Percentiles rank a stretch among this genome's conserved stretches.
Conservation (phyloP, 2,329 filamentous ascomycete genomes). For the Aaosphaeria arxii region DNA sequence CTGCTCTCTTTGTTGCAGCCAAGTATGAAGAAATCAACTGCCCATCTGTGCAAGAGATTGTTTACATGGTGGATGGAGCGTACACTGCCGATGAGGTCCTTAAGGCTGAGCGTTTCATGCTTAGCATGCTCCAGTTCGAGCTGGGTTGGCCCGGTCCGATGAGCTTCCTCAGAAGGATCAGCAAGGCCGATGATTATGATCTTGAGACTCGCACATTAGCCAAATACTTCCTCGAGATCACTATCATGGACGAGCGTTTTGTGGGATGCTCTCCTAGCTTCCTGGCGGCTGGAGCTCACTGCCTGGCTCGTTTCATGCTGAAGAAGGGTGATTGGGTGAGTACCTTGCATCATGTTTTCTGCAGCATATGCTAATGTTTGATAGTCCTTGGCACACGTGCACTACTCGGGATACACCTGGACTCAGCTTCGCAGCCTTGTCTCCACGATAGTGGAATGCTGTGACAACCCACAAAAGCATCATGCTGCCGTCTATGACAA, state of each 20-base stretch:
- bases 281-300: slow-evolving; percentile 86
- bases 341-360: slow-evolving; percentile 1
- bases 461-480: slow-evolving; percentile 74
- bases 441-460: slow-evolving; percentile 80
- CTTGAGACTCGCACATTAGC: slow-evolving; percentile 90
- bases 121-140: slow-evolving; percentile 93
- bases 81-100: slow-evolving; percentile 90
- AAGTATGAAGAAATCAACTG: slow-evolving; percentile 99
- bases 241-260: slow-evolving; percentile 97
- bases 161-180: slow-evolving; percentile 95
- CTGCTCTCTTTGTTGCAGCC: slow-evolving; percentile 90
- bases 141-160: slow-evolving; percentile 98
- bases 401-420: slow-evolving; percentile 93
- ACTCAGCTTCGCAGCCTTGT: slow-evolving; percentile 76
- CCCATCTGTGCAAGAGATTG: slow-evolving; percentile 89
- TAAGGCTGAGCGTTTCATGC: slow-evolving; percentile 97
- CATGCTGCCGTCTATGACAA: slow-evolving; percentile 89
- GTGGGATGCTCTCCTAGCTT: slow-evolving; percentile 89
- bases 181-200: slow-evolving; percentile 98
- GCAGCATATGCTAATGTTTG: slow-evolving; percentile 32
- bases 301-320: slow-evolving; percentile 82
- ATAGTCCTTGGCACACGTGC: slow-evolving; percentile 76
- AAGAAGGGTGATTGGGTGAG: slow-evolving; percentile 92
- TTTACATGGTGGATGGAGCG: slow-evolving; percentile 95
- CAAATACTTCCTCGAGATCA: slow-evolving; percentile 97